Percentiles rank a stretch among this genome's conserved stretches.
These are phyloP conservation scores for Fusarium nisikadoi DNA, from an alignment of 2,329 filamentous ascomycete genomes.

Conservation along the genomic window DNA sequence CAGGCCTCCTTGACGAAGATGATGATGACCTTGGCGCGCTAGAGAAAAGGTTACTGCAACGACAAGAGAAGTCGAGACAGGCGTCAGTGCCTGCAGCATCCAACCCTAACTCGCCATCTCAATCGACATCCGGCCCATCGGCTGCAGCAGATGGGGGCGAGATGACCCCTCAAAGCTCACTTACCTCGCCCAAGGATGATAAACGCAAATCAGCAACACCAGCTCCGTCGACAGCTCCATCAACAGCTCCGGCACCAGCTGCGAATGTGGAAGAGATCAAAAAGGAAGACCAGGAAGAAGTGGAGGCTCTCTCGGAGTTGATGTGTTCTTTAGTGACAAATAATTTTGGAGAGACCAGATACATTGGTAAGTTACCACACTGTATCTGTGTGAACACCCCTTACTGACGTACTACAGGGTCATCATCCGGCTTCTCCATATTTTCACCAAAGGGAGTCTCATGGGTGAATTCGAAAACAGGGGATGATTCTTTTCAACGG, in stretches of 20 bases:
- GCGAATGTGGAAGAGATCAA: conserved; percentile 37
- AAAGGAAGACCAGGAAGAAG: conserved; percentile 64
- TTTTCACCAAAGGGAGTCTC: conserved; percentile 98
- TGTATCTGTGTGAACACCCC: background rate
- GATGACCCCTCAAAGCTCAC: conserved; percentile 64
- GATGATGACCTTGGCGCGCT: conserved; percentile 88
- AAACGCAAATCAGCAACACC: conserved; percentile 45
- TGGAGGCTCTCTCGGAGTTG: conserved; percentile 93
- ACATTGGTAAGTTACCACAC: conserved; percentile 75
- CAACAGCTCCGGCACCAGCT: conserved; percentile 4
- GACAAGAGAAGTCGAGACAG: conserved; percentile 62
- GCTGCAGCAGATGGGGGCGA: conserved; percentile 51
- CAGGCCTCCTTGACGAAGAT: conserved; percentile 84
- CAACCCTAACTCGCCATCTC: conserved; percentile 63
- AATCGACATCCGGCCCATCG: conserved; percentile 53
- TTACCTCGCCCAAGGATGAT: conserved; percentile 62
- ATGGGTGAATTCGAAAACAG: conserved; percentile 98
- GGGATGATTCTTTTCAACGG: conserved; percentile 91
- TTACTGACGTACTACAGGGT: conserved; percentile 67
- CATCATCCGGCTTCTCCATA: conserved; percentile 97
- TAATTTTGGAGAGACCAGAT: conserved; percentile 92
- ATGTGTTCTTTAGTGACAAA: conserved; percentile 99
- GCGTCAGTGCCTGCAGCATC: conserved; percentile 59
- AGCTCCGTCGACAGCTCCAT: conserved; percentile 17
- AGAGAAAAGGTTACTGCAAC: conserved; percentile 78